Base-by-base conservation (phyloP, 176 grass and related monocot species). In the Aechmea fasciata region DNA sequence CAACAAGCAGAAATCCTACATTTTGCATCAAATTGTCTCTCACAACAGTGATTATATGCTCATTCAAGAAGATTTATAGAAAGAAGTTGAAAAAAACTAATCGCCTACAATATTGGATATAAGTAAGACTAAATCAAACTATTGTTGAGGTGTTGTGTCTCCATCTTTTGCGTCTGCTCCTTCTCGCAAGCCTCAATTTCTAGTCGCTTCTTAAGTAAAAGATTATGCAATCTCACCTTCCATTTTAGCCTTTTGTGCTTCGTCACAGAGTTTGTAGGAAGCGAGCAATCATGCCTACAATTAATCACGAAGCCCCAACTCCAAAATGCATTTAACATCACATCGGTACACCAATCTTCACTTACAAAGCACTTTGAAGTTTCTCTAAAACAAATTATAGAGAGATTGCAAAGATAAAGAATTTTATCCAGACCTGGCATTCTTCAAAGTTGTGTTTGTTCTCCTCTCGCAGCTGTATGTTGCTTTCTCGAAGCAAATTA, bases 401-500 rank as follows among this genome's bases (percentile, higher is more conserved):
- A 61, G 9, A 18, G 55, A 18, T 61, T 10, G 2, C n/a, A 15
- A 61, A 29, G 49, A 65, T 52, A 33, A 12, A 69, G 13, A 50
- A n/a, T 5, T 50, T 69, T 62, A 13, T 50, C 29, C 20, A 17
- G 49, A 92, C 94, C 94, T 92, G 94, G 69, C 84, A 90, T 87
- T 97, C 94, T 68, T 97, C 89, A 48, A 87, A 90, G 67, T 97
- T 97, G 41, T 97, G 94, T 13, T 47, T 85, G 75, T 92, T 97
- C 82, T 97, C 94, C 78, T 93, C 94, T 73, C 89, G 83, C 81
- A 97, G 94, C 25, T 97, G 94, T 75, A 97, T 89, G 55, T 97
- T 97, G 82, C 94, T 97, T 87, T 97, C 94, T 73, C 94, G 94
- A 85, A 97, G 94, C 71, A 97, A 83, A 87, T 97, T 97, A 67